Conservation (phyloP, 768 basidiomycete genomes). For the Russula olivacea region DNA sequence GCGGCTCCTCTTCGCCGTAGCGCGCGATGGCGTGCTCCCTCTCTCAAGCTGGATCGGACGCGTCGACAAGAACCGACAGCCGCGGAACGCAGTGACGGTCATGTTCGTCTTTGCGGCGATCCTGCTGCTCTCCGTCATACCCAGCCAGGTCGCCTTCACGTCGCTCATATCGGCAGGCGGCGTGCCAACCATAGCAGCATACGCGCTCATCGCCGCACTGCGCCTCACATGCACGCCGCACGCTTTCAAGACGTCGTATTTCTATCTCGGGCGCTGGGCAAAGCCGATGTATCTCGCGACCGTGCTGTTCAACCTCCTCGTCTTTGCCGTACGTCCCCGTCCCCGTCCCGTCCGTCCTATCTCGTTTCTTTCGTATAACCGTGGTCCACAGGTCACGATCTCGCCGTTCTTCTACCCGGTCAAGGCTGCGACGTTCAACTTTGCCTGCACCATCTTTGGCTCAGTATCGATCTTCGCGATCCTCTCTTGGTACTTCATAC, state of each 20-base stretch:
- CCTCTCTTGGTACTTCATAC: constrained; percentile 71
- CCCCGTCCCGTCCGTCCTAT: no score
- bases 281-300: constrained; percentile 65
- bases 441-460: constrained; percentile 74
- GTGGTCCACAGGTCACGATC: constrained; percentile 55
- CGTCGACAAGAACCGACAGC: constrained; percentile 67
- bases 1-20: constrained; percentile 84
- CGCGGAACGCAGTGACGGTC: constrained; percentile 79
- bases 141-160: constrained; percentile 88
- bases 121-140: constrained; percentile 82
- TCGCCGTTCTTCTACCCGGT: constrained; percentile 90
- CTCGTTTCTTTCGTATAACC: no score
- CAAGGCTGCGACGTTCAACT: constrained; percentile 72
- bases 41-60: constrained; percentile 75
- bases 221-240: constrained; percentile 74
- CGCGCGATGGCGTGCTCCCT: constrained; percentile 90
- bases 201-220: constrained; percentile 73
- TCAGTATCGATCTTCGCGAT: constrained; percentile 73
- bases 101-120: constrained; percentile 73
- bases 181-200: constrained; percentile 83
- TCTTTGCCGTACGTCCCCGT: constrained; percentile 56
- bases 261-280: constrained; percentile 60
- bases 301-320: constrained; percentile 62
- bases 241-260: constrained; percentile 66
- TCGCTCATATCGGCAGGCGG: constrained; percentile 84